A percentile compares a stretch with the other conserved stretches of the same genome.
These are phyloP conservation scores for Biancaea sappan DNA, from an alignment of 306 rosid genomes.

Conservation along the genomic window DNA sequence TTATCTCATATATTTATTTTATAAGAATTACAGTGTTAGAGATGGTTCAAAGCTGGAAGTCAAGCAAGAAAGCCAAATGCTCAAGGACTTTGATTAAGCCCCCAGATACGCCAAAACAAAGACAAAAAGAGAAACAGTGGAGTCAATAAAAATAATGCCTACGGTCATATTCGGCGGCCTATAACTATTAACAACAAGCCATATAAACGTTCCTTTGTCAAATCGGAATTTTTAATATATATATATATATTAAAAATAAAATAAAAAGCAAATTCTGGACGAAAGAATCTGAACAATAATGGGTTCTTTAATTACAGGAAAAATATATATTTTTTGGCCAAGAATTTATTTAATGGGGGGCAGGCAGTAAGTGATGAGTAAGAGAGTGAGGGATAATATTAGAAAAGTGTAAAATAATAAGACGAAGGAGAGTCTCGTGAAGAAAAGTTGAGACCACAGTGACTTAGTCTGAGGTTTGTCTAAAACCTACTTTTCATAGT, in stretches of 20 bases:
- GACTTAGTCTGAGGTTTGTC: neutral
- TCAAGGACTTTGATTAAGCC: conserved; percentile 10
- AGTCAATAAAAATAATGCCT: conserved; percentile 3
- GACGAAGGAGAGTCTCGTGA: conserved; percentile 8
- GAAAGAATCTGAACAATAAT: neutral
- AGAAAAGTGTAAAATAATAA: neutral
- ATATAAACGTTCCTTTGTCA: neutral
- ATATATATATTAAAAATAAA: too few species aligned
- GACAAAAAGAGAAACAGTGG: neutral
- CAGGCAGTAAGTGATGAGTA: neutral
- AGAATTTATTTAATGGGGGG: neutral
- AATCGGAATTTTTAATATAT: neutral
- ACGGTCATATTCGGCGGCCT: conserved; percentile 22
- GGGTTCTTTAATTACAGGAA: too few species aligned
- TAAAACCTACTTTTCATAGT: too few species aligned
- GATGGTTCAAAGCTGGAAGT: too few species aligned
- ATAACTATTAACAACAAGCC: too few species aligned
- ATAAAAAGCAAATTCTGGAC: neutral
- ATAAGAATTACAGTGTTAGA: too few species aligned
- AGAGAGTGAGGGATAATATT: neutral
- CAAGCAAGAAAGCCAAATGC: conserved; percentile 13
- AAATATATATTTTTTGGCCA: too few species aligned
- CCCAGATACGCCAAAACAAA: neutral
- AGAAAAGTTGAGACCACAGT: neutral
- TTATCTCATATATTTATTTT: too few species aligned